A percentile compares a stretch with the other conserved stretches of the same genome.
phyloP scores from a whole-genome alignment of 768 basidiomycete genomes.

The Fomitopsis serialis region DNA sequence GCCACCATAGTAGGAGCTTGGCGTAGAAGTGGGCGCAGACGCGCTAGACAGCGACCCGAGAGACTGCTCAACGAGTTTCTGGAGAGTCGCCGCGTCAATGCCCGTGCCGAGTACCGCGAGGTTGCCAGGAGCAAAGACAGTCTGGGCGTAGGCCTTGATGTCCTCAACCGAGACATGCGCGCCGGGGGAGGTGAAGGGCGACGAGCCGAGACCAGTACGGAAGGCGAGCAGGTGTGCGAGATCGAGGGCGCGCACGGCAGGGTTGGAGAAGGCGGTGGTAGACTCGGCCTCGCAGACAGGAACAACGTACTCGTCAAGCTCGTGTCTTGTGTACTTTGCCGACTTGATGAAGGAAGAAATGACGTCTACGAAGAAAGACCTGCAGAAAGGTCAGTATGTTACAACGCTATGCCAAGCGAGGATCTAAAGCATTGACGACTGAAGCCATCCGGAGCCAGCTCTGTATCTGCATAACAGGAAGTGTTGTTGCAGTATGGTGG shows the following conservation, averaged over 20 bases:
- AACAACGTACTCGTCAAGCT: conserved; percentile 69
- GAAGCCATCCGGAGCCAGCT: too few species aligned
- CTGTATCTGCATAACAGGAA: too few species aligned
- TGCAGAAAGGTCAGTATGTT: conserved; percentile 24
- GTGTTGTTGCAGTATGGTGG: too few species aligned
- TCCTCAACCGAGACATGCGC: conserved; percentile 57
- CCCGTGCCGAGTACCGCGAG: conserved; percentile 86
- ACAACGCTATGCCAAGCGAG: background rate
- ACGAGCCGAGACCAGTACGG: conserved; percentile 88
- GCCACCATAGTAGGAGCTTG: conserved; percentile 74
- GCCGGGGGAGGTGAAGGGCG: conserved; percentile 79
- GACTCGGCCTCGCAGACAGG: conserved; percentile 71
- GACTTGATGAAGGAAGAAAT: conserved; percentile 82
- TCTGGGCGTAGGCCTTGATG: conserved; percentile 66
- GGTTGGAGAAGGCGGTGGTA: conserved; percentile 49
- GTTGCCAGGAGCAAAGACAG: conserved; percentile 74
- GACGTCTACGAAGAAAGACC: conserved; percentile 85
- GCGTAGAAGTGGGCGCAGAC: conserved; percentile 27
- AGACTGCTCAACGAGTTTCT: conserved; percentile 65
- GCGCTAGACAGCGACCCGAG: conserved; percentile 44
- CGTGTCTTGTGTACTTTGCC: conserved; percentile 74
- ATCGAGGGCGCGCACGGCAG: conserved; percentile 73
- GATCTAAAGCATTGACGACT: too few species aligned
- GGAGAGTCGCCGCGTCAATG: conserved; percentile 66
- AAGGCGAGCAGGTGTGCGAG: conserved; percentile 88